Conservation (phyloP, 176 grass and related monocot species). For the Phragmites australis region DNA sequence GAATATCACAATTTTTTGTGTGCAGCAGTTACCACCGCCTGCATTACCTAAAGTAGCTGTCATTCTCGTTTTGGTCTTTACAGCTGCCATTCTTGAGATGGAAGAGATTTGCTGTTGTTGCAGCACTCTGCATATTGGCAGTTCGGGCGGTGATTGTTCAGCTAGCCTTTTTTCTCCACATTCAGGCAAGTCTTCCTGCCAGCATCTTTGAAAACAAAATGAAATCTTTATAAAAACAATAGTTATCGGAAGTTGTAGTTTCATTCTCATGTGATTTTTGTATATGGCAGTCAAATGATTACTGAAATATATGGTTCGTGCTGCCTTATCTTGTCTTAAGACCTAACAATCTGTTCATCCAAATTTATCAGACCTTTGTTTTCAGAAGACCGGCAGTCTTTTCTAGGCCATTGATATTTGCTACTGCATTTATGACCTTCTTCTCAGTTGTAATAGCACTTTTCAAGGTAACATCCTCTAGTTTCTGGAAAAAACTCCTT, state of each 20-base stretch:
- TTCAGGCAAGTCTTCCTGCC: slow-evolving; percentile 56
- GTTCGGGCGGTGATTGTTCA: slow-evolving; percentile 97
- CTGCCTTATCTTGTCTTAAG: slow-evolving; percentile 9
- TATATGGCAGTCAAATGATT: slow-evolving; percentile 19
- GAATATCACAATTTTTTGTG: not conserved
- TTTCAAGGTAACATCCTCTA: slow-evolving; percentile 73
- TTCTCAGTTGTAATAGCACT: slow-evolving; percentile 99
- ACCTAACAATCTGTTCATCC: slow-evolving; percentile 16
- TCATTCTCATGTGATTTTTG: not conserved
- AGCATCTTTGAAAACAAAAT: not conserved
- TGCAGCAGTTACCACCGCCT: not conserved
- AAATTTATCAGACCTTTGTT: slow-evolving; percentile 78
- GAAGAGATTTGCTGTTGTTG: slow-evolving; percentile 95
- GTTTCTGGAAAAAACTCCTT: not conserved
- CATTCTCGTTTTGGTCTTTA: slow-evolving; percentile 28
- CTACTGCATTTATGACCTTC: slow-evolving; percentile 96
- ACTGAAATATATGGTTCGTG: not conserved
- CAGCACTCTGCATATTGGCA: slow-evolving; percentile 88
- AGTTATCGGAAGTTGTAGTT: not conserved
- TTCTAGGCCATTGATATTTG: slow-evolving; percentile 81
- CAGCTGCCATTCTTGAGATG: slow-evolving; percentile 86
- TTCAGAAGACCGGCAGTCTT: slow-evolving; percentile 76
- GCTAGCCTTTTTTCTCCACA: slow-evolving; percentile 95
- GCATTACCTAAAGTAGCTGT: slow-evolving; percentile 13
- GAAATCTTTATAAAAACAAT: slow-evolving; percentile 8